phyloP scores from a whole-genome alignment of 306 rosid species.

The Macrotyloma uniflorum region DNA sequence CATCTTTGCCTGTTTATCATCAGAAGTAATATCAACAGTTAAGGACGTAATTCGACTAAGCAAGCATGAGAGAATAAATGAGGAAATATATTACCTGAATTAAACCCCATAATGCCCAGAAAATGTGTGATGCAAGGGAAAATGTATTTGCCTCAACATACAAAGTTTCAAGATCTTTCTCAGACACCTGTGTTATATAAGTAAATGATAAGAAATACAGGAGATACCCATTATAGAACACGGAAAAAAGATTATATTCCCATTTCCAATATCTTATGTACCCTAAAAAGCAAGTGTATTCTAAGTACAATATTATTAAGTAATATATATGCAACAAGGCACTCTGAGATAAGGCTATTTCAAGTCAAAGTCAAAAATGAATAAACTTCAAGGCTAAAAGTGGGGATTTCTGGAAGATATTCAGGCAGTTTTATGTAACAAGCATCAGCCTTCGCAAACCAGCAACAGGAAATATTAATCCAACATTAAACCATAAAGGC shows the following conservation, averaged over 20 bases:
- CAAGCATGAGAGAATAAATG: slow-evolving; percentile 27
- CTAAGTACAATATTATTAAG: background rate
- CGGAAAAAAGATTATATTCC: background rate
- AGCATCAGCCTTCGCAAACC: slow-evolving; percentile 18
- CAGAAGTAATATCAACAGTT: background rate
- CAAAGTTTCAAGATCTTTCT: slow-evolving; percentile 66
- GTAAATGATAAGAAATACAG: background rate
- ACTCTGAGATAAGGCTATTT: background rate
- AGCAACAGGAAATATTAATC: background rate
- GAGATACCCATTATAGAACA: background rate
- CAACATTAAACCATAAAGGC: slow-evolving; percentile 12
- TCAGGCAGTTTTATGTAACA: background rate
- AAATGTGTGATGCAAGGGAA: slow-evolving; percentile 73
- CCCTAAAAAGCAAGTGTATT: background rate
- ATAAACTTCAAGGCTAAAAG: background rate
- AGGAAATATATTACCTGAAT: slow-evolving; percentile 73
- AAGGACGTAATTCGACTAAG: background rate
- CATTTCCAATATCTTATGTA: background rate
- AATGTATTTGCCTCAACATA: slow-evolving; percentile 80
- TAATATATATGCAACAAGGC: background rate
- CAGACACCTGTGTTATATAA: slow-evolving; percentile 57
- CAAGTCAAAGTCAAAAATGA: background rate
- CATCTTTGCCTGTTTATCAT: slow-evolving; percentile 65
- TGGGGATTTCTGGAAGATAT: background rate
- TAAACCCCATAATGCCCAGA: slow-evolving; percentile 96